Evolutionary conservation across 495 filamentous ascomycete species (phyloP).

Genomic region (Annulohypoxylon nitens): DNA sequence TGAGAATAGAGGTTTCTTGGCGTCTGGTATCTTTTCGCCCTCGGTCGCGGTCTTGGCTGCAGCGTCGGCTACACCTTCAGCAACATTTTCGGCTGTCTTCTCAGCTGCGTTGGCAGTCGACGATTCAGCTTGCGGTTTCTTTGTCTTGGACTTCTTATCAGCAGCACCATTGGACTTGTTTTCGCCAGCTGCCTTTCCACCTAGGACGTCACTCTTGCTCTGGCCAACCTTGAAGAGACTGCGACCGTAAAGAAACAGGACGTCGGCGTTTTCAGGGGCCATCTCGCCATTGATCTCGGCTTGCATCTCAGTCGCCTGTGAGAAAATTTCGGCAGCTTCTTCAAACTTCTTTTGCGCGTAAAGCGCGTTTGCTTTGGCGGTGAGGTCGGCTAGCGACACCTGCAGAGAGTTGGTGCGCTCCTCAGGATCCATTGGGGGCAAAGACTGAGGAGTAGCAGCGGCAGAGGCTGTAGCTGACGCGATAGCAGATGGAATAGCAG

Average conservation of each 20-base stretch:
- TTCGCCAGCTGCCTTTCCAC: conserved; percentile 77
- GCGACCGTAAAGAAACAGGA: conserved; percentile 93
- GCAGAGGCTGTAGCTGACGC: conserved; percentile 45
- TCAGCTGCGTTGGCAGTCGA: conserved; percentile 36
- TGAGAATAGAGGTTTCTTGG: conserved; percentile 82
- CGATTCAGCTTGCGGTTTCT: conserved; percentile 45
- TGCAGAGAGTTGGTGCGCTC: conserved; percentile 60
- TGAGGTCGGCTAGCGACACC: conserved; percentile 69
- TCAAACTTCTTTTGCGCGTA: conserved; percentile 90
- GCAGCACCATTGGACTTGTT: conserved; percentile 62
- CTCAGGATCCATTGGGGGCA: conserved; percentile 56
- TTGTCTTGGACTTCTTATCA: conserved; percentile 56
- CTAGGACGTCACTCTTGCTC: conserved; percentile 93
- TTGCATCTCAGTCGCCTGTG: conserved; percentile 89
- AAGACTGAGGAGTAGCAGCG: conserved; percentile 46
- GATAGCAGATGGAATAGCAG: conserved; percentile 46
- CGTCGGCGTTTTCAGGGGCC: conserved; percentile 87
- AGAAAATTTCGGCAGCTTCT: conserved; percentile 86
- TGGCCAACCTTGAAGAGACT: conserved; percentile 93
- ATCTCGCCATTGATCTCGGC: conserved; percentile 93
- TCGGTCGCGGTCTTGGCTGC: conserved; percentile 53
- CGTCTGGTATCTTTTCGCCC: conserved; percentile 54
- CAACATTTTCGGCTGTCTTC: conserved; percentile 59
- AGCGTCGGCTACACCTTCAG: conserved; percentile 59
- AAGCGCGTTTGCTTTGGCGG: conserved; percentile 66